phyloP scores from a whole-genome alignment of 2,329 filamentous ascomycete genomes.

The Gnomoniopsis sp. region DNA sequence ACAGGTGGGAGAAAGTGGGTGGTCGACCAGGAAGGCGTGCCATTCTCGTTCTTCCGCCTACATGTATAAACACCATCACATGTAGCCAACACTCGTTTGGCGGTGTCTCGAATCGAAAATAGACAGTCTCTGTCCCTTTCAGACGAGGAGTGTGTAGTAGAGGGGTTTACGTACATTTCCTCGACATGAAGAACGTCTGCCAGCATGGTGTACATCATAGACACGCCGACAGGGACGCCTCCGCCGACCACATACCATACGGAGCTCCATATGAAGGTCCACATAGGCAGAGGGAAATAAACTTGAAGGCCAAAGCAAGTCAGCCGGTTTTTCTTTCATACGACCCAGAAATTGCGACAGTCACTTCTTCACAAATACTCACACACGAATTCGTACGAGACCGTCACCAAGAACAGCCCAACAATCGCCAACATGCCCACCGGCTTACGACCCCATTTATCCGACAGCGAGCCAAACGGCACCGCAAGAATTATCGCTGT shows the following conservation, averaged over 20 bases:
- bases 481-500: conserved; percentile 40
- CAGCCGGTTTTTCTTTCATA: not conserved
- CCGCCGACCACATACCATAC: conserved; percentile 40
- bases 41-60: no score
- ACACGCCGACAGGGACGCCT: conserved; percentile 33
- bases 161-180: conserved; percentile 14
- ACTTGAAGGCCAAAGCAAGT: conserved; percentile 25
- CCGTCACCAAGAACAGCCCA: conserved; percentile 20
- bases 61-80: no score
- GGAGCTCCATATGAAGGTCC: conserved; percentile 37
- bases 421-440: conserved; percentile 34
- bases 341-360: no score
- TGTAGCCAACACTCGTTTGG: no score
- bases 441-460: conserved; percentile 46
- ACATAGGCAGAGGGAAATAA: conserved; percentile 28
- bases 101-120: no score
- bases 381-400: conserved; percentile 23
- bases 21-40: no score
- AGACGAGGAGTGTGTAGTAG: no score
- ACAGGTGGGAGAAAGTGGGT: no score
- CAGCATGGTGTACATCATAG: conserved; percentile 44
- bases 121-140: no score
- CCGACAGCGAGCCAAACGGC: conserved; percentile 44
- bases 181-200: conserved; percentile 39
- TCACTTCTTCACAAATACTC: not conserved